Conservation (phyloP, 2,329 filamentous ascomycete species). For the Pseudocercospora crystallina region DNA sequence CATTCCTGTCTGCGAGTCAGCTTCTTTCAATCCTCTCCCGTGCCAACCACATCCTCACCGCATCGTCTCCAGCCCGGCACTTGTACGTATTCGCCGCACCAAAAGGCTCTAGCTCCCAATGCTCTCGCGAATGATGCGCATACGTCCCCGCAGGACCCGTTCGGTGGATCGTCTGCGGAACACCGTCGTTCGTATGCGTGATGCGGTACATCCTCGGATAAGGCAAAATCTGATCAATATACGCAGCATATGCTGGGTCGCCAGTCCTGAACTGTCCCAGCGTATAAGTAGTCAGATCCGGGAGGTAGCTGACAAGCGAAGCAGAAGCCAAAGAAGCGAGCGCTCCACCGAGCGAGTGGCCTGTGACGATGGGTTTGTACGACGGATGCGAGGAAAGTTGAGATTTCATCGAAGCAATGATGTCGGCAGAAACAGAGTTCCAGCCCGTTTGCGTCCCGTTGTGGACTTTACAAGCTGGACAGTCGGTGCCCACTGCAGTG, state of each 20-base stretch:
- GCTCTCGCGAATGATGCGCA: constrained; percentile 10
- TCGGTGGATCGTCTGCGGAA: constrained; percentile 5
- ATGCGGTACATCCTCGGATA: constrained; percentile 11
- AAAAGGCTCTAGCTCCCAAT: constrained; percentile 9
- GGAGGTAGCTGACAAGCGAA: constrained; percentile 4
- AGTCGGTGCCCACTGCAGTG: constrained; percentile 10
- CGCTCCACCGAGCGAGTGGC: constrained; percentile 13
- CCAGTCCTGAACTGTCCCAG: constrained; percentile 12
- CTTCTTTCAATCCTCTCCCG: neutral
- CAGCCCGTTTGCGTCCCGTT: constrained; percentile 9
- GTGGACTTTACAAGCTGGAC: constrained; percentile 12
- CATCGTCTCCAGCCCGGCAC: constrained; percentile 11
- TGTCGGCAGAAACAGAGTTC: neutral
- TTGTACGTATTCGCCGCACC: constrained; percentile 8
- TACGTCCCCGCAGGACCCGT: neutral
- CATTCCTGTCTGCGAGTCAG: constrained; percentile 6
- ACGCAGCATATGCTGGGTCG: constrained; percentile 9
- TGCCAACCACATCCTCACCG: neutral
- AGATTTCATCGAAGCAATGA: constrained; percentile 1
- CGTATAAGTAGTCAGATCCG: constrained; percentile 7
- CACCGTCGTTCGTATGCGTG: constrained; percentile 11
- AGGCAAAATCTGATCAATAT: constrained; percentile 5
- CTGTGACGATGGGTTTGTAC: constrained; percentile 9
- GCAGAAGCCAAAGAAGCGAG: constrained; percentile 10
- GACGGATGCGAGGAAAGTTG: constrained; percentile 1